phyloP scores from a whole-genome alignment of 345 rosid genomes.

The Sapria himalayana region DNA sequence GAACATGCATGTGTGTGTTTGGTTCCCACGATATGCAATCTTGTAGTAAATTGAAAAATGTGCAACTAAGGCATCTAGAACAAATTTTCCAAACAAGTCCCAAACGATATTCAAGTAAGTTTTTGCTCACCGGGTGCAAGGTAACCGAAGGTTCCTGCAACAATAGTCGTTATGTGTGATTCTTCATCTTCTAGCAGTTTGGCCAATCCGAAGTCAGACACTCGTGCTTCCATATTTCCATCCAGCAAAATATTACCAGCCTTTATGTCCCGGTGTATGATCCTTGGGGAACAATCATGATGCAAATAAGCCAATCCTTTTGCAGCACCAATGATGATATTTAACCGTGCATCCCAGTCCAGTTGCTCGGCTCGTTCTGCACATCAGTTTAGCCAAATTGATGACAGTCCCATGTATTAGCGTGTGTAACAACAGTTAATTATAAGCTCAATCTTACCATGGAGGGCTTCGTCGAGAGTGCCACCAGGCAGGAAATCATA shows the following conservation, averaged over 20 bases:
- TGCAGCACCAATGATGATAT: slow-evolving; percentile 86
- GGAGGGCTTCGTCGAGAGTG: slow-evolving; percentile 94
- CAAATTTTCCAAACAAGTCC: too few species aligned
- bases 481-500: slow-evolving; percentile 93
- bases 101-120: too few species aligned
- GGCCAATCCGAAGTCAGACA: slow-evolving; percentile 96
- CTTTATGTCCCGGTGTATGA: slow-evolving; percentile 96
- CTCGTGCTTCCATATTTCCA: slow-evolving; percentile 92
- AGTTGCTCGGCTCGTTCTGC: slow-evolving; percentile 77
- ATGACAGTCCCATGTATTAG: background rate
- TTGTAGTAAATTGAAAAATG: too few species aligned
- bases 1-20: too few species aligned
- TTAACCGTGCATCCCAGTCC: slow-evolving; percentile 90
- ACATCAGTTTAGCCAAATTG: slow-evolving; percentile 1
- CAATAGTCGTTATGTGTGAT: slow-evolving; percentile 93
- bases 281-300: slow-evolving; percentile 98
- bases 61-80: too few species aligned
- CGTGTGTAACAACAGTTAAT: too few species aligned
- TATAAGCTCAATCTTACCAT: slow-evolving; percentile 53
- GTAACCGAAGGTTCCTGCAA: slow-evolving; percentile 98
- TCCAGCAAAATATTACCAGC: slow-evolving; percentile 94
- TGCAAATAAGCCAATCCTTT: slow-evolving; percentile 93
- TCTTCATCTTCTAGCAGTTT: slow-evolving; percentile 87
- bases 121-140: slow-evolving; percentile 75
- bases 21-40: too few species aligned